These are phyloP conservation scores for Ophiocordyceps camponoti-leonardi DNA, from an alignment of 2,329 filamentous ascomycete species.

Conservation along the genomic window DNA sequence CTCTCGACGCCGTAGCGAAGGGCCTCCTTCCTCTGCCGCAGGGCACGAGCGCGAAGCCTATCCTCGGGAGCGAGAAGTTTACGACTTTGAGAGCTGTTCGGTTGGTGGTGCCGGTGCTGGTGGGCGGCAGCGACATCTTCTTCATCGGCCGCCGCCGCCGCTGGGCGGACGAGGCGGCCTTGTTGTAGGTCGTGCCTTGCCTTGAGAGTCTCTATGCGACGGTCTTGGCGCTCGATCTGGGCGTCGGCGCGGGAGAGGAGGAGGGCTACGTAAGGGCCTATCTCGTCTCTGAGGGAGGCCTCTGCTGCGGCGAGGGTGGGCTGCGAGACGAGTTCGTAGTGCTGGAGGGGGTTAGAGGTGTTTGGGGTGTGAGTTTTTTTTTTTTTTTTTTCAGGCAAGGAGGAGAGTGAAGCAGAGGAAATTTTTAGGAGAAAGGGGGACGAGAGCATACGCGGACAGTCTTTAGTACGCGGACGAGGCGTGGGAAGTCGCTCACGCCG, in stretches of 20 bases:
- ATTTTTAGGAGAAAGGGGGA: too few relatives aligned
- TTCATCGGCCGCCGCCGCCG: too few relatives aligned
- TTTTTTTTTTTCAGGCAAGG: too few relatives aligned
- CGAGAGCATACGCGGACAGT: constrained; percentile 36
- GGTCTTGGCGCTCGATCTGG: constrained; percentile 66
- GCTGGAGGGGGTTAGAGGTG: constrained; percentile 35
- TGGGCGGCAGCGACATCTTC: too few relatives aligned
- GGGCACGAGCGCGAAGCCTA: constrained; percentile 35
- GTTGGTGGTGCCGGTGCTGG: too few relatives aligned
- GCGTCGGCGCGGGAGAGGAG: constrained; percentile 69
- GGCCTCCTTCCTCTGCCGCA: constrained; percentile 69
- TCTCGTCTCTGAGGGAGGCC: constrained; percentile 69
- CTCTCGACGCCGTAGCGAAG: constrained; percentile 76
- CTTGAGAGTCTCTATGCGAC: constrained; percentile 69
- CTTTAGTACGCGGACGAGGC: constrained; percentile 37
- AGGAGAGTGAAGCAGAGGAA: too few relatives aligned
- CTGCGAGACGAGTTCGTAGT: constrained; percentile 86
- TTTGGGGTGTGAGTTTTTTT: too few relatives aligned
- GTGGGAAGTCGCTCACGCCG: constrained; percentile 40
- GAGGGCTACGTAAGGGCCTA: constrained; percentile 67
- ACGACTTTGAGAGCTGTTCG: too few relatives aligned
- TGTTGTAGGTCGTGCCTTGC: constrained; percentile 73
- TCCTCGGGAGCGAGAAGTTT: constrained; percentile 33
- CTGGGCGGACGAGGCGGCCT: constrained; percentile 33
- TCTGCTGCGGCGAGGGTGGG: constrained; percentile 69